Evolutionary conservation across 495 filamentous ascomycete genomes (phyloP), one percentile per base, ranked within the genome.

Genomic region (Penicillium fimorum): DNA sequence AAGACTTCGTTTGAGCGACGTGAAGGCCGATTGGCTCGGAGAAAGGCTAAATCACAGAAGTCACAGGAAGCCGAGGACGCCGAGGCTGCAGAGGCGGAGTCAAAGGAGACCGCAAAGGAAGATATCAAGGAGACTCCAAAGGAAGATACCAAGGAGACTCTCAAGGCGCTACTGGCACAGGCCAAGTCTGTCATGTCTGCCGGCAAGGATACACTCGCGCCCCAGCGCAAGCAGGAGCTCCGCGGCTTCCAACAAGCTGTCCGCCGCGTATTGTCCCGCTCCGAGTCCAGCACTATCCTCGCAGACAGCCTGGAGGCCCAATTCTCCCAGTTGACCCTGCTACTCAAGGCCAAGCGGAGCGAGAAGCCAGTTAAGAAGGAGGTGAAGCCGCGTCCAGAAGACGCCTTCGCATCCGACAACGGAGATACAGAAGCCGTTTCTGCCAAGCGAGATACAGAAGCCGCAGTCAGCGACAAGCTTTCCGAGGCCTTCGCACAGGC

Each of bases 201-300:
- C 47, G 66, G 73, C 52, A 81, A 78, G 62, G 71, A 76, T 1
- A 67, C 75, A 4, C 70, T 84, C 12, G 70, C 77, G n/a, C 83
- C 78, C 44, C 84, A 84, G 65, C 76, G 76, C 57, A 87, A 87
- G 70, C 81, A 85, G 68, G 76, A 84, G 43, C 71, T 86, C 18
- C 80, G 85, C 42, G 79, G 74, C 2, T 84, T 87, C 72, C 74
- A 79, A 47, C 76, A 71, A 59, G 71, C 72, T n/a, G 72, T 87
- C 32, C 70, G 72, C 41, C 75, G 73, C 27, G 79, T 84, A 17
- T 70, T 88, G 55, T 78, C 77, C 24, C 77, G 76, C 41, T 75
- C 78, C 27, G 69, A 70, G 30, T 67, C 70, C 29, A 76, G 71
- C 58, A 71, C 70, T 53, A 55, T 73, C 41, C 63, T 79, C 10